Evolutionary conservation across 352 stramenopile genomes (phyloP).

Genomic region (Pythium coloratum): DNA sequence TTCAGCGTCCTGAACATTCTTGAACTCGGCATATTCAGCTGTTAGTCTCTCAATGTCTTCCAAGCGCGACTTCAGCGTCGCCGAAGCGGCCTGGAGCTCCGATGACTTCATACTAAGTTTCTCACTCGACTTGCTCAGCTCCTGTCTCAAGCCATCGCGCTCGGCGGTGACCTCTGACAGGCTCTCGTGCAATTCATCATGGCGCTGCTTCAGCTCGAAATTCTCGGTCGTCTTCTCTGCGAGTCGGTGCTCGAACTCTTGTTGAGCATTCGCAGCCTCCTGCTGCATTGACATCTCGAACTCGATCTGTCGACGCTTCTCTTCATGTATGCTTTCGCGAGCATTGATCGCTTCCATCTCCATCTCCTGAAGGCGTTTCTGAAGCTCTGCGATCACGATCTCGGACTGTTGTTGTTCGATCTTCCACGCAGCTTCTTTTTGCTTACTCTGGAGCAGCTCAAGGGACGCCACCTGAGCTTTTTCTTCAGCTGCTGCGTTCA

Average conservation of each 20-base stretch:
- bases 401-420: constrained; percentile 47
- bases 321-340: constrained; percentile 28
- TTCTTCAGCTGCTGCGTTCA: constrained; percentile 40
- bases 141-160: neutral
- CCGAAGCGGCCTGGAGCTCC: neutral
- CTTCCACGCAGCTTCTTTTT: constrained; percentile 60
- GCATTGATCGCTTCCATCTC: constrained; percentile 31
- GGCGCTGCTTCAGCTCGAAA: constrained; percentile 3
- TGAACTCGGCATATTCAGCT: neutral
- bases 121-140: neutral
- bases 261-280: neutral
- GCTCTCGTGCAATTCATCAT: neutral
- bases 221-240: constrained; percentile 19
- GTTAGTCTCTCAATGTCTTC: neutral
- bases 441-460: constrained; percentile 59
- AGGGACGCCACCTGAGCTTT: constrained; percentile 44
- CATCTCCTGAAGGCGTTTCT: constrained; percentile 24
- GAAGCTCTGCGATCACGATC: constrained; percentile 32
- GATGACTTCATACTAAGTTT: neutral
- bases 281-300: constrained; percentile 14
- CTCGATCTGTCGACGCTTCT: constrained; percentile 31
- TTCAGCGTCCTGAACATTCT: neutral
- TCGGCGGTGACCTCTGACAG: neutral
- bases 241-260: constrained; percentile 11
- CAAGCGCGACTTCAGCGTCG: neutral